Conservation (phyloP, 1,139 yeast genomes). For the Debaryomycetaceae sp. region DNA sequence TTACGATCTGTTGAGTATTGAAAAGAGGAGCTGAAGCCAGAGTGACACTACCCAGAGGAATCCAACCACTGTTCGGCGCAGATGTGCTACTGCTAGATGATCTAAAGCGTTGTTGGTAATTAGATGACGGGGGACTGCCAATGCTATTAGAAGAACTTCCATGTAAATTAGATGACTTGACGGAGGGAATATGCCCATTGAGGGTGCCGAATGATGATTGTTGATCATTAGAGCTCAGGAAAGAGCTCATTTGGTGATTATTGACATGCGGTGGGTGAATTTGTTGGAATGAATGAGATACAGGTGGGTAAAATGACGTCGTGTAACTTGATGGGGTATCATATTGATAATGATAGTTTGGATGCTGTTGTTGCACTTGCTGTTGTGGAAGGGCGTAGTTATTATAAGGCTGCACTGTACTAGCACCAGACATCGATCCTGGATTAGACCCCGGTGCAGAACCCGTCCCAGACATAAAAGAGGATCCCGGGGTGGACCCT, state of each 20-base stretch:
- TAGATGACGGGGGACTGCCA: conserved; percentile 5
- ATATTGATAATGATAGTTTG: conserved; percentile 1
- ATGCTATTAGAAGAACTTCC: conserved; percentile 7
- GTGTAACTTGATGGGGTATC: conserved; percentile 1
- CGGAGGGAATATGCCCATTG: conserved; percentile 13
- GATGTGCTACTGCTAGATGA: neutral
- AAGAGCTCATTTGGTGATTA: conserved; percentile 9
- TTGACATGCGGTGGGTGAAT: conserved; percentile 5
- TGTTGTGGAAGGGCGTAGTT: conserved; percentile 3
- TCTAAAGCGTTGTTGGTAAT: neutral
- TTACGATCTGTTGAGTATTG: neutral
- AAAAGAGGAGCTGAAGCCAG: neutral
- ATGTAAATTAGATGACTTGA: conserved; percentile 6
- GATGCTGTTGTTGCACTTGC: conserved; percentile 1
- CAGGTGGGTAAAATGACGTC: conserved; percentile 10
- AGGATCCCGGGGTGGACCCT: conserved; percentile 1
- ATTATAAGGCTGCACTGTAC: neutral
- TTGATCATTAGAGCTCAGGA: conserved; percentile 12
- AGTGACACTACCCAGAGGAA: neutral
- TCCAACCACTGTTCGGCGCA: neutral
- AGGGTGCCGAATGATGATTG: conserved; percentile 8
- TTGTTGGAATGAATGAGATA: conserved; percentile 14
- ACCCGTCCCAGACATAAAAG: conserved; percentile 3
- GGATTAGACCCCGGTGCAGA: conserved; percentile 8
- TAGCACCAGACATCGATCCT: neutral